These are phyloP conservation scores for Debaryomyces hansenii DNA, from an alignment of 805 yeast species.

Conservation along the genomic window DNA sequence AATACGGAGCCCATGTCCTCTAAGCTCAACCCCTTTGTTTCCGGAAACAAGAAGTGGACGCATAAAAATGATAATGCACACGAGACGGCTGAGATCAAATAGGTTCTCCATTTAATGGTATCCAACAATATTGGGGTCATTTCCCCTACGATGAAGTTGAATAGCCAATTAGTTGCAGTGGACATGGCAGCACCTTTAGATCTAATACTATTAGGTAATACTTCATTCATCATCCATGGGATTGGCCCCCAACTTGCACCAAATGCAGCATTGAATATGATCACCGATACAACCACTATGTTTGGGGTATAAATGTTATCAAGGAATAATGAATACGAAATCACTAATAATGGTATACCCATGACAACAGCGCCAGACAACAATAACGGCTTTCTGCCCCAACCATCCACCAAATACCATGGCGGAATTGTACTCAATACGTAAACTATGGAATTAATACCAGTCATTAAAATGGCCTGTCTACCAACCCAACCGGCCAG, in stretches of 20 bases:
- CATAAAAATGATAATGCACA: slow-evolving; percentile 72
- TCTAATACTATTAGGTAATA: slow-evolving; percentile 78
- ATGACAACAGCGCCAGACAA: slow-evolving; percentile 76
- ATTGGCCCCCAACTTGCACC: slow-evolving; percentile 95
- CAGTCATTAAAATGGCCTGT: slow-evolving; percentile 87
- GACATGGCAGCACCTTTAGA: slow-evolving; percentile 89
- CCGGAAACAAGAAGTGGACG: slow-evolving; percentile 77
- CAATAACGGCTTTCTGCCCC: slow-evolving; percentile 90
- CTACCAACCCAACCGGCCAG: slow-evolving; percentile 94
- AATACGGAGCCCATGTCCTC: slow-evolving; percentile 93
- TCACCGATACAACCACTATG: slow-evolving; percentile 72
- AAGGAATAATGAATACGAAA: slow-evolving; percentile 53
- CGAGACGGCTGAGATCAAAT: slow-evolving; percentile 76
- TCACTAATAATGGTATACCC: slow-evolving; percentile 67
- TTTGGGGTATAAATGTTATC: slow-evolving; percentile 54
- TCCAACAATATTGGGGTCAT: slow-evolving; percentile 86
- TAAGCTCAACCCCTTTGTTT: slow-evolving; percentile 82
- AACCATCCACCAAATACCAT: slow-evolving; percentile 84
- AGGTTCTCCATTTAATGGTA: slow-evolving; percentile 72
- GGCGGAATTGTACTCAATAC: slow-evolving; percentile 73
- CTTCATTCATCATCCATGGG: slow-evolving; percentile 91
- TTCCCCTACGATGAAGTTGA: slow-evolving; percentile 89
- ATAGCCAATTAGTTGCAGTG: slow-evolving; percentile 91
- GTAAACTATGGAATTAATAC: slow-evolving; percentile 51
- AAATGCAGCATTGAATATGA: slow-evolving; percentile 78